Conservation (phyloP, 202 grass and related monocot genomes). For the Panicum hallii region DNA sequence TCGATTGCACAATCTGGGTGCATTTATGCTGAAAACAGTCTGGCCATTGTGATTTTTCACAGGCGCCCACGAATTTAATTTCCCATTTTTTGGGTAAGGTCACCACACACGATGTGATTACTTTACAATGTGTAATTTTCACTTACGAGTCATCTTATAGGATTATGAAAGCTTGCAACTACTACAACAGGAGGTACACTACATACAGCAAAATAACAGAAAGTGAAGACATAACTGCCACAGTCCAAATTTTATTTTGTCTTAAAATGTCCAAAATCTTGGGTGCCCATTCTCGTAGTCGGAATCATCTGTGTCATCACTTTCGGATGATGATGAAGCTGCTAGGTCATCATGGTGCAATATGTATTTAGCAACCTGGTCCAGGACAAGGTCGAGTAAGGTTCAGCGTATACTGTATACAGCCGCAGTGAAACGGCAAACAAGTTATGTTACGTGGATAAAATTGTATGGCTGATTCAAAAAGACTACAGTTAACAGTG, state of each 20-base stretch:
- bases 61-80: no score
- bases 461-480: not conserved
- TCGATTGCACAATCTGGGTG: not conserved
- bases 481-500: not conserved
- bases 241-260: not conserved
- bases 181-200: not conserved
- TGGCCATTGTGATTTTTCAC: no score
- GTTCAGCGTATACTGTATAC: not conserved
- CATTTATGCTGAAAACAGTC: not conserved
- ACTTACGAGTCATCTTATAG: no score
- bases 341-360: conserved; percentile 40
- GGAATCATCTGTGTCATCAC: conserved; percentile 48
- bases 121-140: not conserved
- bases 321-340: conserved; percentile 55
- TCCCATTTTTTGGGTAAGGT: no score
- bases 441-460: not conserved
- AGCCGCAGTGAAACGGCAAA: not conserved
- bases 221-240: not conserved
- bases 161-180: not conserved
- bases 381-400: not conserved
- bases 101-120: not conserved
- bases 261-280: conserved; percentile 47
- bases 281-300: conserved; percentile 23
- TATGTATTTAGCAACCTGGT: conserved; percentile 68
- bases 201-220: not conserved